Evolutionary conservation across 306 rosid genomes (phyloP).

Genomic region (Prunus mume): DNA sequence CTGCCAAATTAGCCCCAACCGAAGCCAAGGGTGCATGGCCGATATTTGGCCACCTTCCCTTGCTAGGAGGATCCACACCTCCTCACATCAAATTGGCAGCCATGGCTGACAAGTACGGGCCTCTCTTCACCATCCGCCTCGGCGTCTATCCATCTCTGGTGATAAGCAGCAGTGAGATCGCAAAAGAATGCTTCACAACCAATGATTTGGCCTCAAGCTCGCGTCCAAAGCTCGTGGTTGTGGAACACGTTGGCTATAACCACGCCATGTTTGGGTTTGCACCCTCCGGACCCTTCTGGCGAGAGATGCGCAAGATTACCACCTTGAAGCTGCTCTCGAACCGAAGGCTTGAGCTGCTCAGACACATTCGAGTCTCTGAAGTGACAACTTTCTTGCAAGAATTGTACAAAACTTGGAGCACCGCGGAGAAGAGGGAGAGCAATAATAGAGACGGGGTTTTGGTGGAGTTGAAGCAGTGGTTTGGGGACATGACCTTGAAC

Average conservation of each 20-base stretch:
- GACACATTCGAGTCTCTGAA: slow-evolving; percentile 31
- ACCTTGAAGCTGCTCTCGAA: slow-evolving; percentile 34
- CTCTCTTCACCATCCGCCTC: slow-evolving; percentile 3
- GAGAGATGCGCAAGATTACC: slow-evolving; percentile 33
- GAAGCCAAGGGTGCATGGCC: slow-evolving; percentile 28
- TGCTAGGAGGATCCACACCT: background rate
- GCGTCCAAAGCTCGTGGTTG: slow-evolving; percentile 14
- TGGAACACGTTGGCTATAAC: slow-evolving; percentile 14
- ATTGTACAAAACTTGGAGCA: slow-evolving; percentile 13
- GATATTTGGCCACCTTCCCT: slow-evolving; percentile 25
- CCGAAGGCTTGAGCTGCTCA: slow-evolving; percentile 27
- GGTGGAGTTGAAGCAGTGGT: slow-evolving; percentile 41
- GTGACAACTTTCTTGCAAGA: slow-evolving; percentile 20
- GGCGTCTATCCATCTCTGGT: slow-evolving; percentile 23
- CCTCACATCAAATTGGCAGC: slow-evolving; percentile 24
- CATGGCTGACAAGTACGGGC: slow-evolving; percentile 39
- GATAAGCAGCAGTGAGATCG: slow-evolving; percentile 22
- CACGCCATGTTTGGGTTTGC: slow-evolving; percentile 32
- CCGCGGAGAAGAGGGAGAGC: background rate
- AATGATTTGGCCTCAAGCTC: slow-evolving; percentile 15
- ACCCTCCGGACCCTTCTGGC: slow-evolving; percentile 43
- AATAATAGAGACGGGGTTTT: background rate
- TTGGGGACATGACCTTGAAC: slow-evolving; percentile 42
- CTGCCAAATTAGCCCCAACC: background rate
- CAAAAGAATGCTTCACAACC: slow-evolving; percentile 39